Evolutionary conservation across 495 filamentous ascomycete genomes (phyloP).

Genomic region (Penicillium desertorum): DNA sequence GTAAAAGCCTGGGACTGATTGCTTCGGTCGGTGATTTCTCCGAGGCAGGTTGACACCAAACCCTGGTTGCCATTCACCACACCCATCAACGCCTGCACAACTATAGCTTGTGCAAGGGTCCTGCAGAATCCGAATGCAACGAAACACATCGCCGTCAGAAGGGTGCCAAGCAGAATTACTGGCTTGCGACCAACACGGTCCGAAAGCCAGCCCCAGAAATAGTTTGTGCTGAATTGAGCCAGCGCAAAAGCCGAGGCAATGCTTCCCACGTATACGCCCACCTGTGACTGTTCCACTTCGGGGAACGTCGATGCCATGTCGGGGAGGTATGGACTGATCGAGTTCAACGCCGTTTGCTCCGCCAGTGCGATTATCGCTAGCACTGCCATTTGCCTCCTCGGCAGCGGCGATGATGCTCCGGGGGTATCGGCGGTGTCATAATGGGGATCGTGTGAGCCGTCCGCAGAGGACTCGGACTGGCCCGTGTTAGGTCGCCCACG

Average conservation of each 20-base stretch:
- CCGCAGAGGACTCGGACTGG: constrained; percentile 44
- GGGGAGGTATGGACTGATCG: constrained; percentile 92
- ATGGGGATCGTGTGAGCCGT: constrained; percentile 23
- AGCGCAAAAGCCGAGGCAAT: constrained; percentile 89
- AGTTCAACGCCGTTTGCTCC: constrained; percentile 95
- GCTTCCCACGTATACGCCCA: constrained; percentile 85
- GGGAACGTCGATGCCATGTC: constrained; percentile 87
- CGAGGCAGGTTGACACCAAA: constrained; percentile 87
- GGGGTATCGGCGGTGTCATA: constrained; percentile 33
- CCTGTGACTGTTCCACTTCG: constrained; percentile 65
- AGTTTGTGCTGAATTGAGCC: constrained; percentile 88
- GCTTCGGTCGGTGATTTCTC: constrained; percentile 90
- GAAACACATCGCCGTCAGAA: constrained; percentile 78
- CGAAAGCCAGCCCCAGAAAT: constrained; percentile 90
- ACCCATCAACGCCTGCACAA: constrained; percentile 87
- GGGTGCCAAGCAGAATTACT: constrained; percentile 81
- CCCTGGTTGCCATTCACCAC: constrained; percentile 87
- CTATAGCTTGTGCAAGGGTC: constrained; percentile 76
- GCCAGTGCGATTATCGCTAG: constrained; percentile 85
- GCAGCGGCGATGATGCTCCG: constrained; percentile 63
- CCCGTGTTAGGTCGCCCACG: constrained; percentile 60
- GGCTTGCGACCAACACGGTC: constrained; percentile 92
- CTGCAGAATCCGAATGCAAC: constrained; percentile 83
- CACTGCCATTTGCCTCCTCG: constrained; percentile 76
- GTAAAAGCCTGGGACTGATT: constrained; percentile 92